Percentiles rank a stretch among this genome's conserved stretches.
Evolutionary conservation across 306 rosid species (phyloP).

Genomic region (Betula pendula): DNA sequence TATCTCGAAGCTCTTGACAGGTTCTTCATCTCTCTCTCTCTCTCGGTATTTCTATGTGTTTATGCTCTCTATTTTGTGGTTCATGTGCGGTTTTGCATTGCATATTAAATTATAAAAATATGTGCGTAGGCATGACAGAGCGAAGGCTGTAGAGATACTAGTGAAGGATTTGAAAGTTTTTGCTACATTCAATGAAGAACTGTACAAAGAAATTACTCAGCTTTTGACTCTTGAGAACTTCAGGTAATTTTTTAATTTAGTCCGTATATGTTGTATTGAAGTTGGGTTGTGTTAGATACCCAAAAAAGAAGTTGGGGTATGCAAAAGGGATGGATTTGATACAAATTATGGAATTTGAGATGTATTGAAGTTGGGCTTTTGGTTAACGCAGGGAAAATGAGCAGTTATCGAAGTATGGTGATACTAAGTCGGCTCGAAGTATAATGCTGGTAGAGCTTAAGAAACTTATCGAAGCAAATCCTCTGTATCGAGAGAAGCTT

Average conservation of each 20-base stretch:
- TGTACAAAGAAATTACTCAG: slow-evolving; percentile 84
- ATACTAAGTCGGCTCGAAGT: slow-evolving; percentile 75
- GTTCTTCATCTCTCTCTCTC: slow-evolving; percentile 32
- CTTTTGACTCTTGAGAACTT: slow-evolving; percentile 73
- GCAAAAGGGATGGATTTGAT: not conserved
- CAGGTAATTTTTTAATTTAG: slow-evolving; percentile 48
- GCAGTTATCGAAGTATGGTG: slow-evolving; percentile 82
- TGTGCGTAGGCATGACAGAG: slow-evolving; percentile 57
- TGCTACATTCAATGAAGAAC: slow-evolving; percentile 72
- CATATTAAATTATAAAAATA: slow-evolving; percentile 22
- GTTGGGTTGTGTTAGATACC: not conserved
- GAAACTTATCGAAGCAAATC: slow-evolving; percentile 82
- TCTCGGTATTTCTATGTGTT: slow-evolving; percentile 6
- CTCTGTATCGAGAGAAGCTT: slow-evolving; percentile 75
- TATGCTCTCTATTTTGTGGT: slow-evolving; percentile 8
- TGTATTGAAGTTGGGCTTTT: slow-evolving; percentile 8
- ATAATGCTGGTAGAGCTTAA: slow-evolving; percentile 81
- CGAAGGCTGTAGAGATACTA: slow-evolving; percentile 73
- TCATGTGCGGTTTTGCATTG: slow-evolving; percentile 9
- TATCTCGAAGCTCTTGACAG: slow-evolving; percentile 94
- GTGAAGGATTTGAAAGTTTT: slow-evolving; percentile 72
- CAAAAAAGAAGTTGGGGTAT: not conserved
- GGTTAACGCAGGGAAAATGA: slow-evolving; percentile 67
- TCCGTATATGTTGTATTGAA: not conserved
- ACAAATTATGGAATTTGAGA: not conserved